These are phyloP conservation scores for Jaltomata sinuosa DNA, from an alignment of 257 asterid species.

Conservation along the genomic window DNA sequence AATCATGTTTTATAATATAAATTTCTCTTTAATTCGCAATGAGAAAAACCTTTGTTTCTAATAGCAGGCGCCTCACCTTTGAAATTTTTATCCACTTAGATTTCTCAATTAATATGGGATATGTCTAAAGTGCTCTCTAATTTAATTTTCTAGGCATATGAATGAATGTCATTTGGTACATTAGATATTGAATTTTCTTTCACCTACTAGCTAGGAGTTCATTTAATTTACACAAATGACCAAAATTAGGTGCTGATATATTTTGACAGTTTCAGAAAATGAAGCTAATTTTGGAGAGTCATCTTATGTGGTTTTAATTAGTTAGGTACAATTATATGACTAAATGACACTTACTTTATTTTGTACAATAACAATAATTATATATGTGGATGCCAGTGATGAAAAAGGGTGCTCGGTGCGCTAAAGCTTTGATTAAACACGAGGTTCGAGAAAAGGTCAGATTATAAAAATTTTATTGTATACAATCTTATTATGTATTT, in stretches of 20 bases:
- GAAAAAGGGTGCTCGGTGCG: too few species aligned
- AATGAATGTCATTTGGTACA: not conserved
- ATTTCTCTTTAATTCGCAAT: too few species aligned
- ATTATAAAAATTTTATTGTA: too few species aligned
- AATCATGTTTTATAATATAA: too few species aligned
- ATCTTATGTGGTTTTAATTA: conserved; percentile 2
- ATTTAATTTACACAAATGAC: not conserved
- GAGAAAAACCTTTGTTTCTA: too few species aligned
- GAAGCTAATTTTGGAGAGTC: conserved; percentile 6
- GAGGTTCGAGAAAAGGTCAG: too few species aligned
- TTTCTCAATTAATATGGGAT: too few species aligned
- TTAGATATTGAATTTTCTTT: not conserved
- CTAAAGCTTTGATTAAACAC: too few species aligned
- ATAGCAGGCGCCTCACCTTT: too few species aligned
- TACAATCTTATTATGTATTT: too few species aligned
- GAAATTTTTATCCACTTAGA: too few species aligned
- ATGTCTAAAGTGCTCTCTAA: too few species aligned
- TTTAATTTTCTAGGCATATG: not conserved
- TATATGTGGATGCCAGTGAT: not conserved
- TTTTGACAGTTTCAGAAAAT: not conserved
- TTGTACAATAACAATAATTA: not conserved
- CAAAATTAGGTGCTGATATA: not conserved
- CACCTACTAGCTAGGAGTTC: not conserved
- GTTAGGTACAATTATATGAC: not conserved
- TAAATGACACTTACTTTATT: not conserved